Evolutionary conservation across 2,329 filamentous ascomycete species (phyloP), one percentile per base, ranked within the genome.

Genomic region (Fusarium sororula): DNA sequence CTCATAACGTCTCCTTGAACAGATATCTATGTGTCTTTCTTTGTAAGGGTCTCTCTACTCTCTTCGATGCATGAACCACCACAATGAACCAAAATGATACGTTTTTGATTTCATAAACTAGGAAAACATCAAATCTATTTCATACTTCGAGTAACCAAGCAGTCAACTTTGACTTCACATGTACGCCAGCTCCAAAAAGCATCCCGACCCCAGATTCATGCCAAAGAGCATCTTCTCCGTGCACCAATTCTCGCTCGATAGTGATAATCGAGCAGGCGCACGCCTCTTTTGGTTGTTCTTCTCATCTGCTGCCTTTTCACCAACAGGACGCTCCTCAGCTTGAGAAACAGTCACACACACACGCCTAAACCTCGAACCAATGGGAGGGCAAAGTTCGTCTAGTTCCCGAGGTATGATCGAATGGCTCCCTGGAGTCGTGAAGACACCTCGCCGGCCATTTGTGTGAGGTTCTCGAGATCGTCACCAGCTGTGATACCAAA

Each of bases 401-500:
- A 92, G 82, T 86, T 89, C 77, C 89, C 88, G 63, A 92, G 84
- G 80, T 92, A 92, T 77, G 86, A 87, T 74, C 90, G 87, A 77
- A 93, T 90, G 54, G 90, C 87, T 80, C 93, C 94, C 85, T 98
- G 95, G 80, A 98, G 87, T 83, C 91, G 93, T 53, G 88, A 90
- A 20, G 95, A 95, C 47, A 95, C 96, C 79, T 98, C 95, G 37
- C 96, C 96, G 9, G 98, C 85, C 72, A 94, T 88, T 76, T 91
- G 90, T 30, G 92, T 93, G 77, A 98, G 83, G 82, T 98, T 98
- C 83, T 99, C 96, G 63, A 99, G 85, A 82, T 99, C 96, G 81
- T 99, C 96, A 64, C 95, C 95, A 30, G 96, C 96, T 8, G 96
- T 98, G 77, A 98, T 93, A 56, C 96, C 96, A 81, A 98, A 98